Evolutionary conservation across 139 green algal genomes (phyloP).

Genomic region (Chlorella sorokiniana): DNA sequence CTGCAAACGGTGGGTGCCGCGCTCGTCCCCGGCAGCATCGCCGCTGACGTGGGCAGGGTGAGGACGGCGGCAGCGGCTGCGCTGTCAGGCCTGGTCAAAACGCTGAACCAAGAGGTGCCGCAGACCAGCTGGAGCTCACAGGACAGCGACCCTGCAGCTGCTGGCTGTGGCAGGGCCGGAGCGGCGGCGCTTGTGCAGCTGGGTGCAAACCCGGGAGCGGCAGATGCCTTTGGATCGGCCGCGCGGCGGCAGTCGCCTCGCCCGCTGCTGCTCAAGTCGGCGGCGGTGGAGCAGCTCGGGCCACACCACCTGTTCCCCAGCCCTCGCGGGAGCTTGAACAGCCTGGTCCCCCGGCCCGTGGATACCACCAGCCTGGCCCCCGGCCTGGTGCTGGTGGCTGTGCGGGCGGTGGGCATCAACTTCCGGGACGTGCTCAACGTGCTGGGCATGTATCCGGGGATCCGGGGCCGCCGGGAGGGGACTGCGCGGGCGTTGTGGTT

Average conservation of each 20-base stretch:
- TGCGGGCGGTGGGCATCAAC: constrained; percentile 64
- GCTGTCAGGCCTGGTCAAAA: constrained; percentile 32
- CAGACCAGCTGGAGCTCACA: constrained; percentile 31
- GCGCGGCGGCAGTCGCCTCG: background rate
- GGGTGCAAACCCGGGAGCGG: too few relatives aligned
- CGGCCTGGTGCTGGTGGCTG: constrained; percentile 44
- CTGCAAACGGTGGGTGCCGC: constrained; percentile 25
- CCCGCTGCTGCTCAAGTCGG: constrained; percentile 28
- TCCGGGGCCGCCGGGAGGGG: constrained; percentile 56
- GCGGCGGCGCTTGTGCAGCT: background rate
- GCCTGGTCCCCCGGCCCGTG: constrained; percentile 55
- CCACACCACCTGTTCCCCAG: constrained; percentile 39
- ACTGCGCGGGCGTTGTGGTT: constrained; percentile 59
- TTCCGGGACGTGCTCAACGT: constrained; percentile 75
- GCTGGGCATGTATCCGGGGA: constrained; percentile 73
- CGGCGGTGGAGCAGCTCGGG: constrained; percentile 23
- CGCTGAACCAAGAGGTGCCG: constrained; percentile 29
- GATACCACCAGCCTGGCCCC: background rate
- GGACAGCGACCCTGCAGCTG: background rate
- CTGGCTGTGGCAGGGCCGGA: too few relatives aligned
- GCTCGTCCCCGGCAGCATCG: background rate
- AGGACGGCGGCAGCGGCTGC: constrained; percentile 1
- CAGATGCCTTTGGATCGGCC: constrained; percentile 19
- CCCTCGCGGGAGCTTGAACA: constrained; percentile 62
- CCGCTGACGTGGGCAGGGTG: background rate